Percentiles rank a stretch among this genome's conserved stretches.
Evolutionary conservation across 1,139 yeast genomes (phyloP).

Genomic region (Kurtzmaniella natalensis): DNA sequence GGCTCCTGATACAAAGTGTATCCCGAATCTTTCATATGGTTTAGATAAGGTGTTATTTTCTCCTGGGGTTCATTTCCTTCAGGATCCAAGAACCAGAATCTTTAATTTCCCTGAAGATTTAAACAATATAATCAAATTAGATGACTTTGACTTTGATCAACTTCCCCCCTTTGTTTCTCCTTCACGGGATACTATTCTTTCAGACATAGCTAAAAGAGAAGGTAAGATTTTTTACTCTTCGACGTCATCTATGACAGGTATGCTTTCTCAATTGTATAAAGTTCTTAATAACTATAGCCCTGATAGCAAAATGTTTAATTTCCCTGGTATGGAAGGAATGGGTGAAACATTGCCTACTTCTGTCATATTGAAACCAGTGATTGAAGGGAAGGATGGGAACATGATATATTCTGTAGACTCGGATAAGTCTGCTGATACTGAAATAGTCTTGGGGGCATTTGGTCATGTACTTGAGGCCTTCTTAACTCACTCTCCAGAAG

Average conservation of each 20-base stretch:
- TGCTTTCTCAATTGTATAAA: slow-evolving; percentile 71
- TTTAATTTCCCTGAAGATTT: slow-evolving; percentile 66
- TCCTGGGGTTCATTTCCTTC: slow-evolving; percentile 79
- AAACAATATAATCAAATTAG: slow-evolving; percentile 57
- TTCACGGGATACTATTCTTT: slow-evolving; percentile 54
- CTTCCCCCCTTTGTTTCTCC: slow-evolving; percentile 62
- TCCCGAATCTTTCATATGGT: slow-evolving; percentile 52
- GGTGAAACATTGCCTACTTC: slow-evolving; percentile 33
- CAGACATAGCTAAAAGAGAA: slow-evolving; percentile 43
- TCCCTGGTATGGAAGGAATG: slow-evolving; percentile 33
- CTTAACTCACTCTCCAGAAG: slow-evolving; percentile 54
- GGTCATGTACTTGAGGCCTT: slow-evolving; percentile 78
- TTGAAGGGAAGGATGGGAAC: slow-evolving; percentile 23
- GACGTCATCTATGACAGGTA: slow-evolving; percentile 81
- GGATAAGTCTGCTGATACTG: slow-evolving; percentile 66
- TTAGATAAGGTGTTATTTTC: slow-evolving; percentile 68
- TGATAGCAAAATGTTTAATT: slow-evolving; percentile 23
- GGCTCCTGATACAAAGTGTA: slow-evolving; percentile 4
- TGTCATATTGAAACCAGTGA: slow-evolving; percentile 37
- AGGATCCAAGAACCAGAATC: slow-evolving; percentile 71
- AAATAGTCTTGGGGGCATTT: slow-evolving; percentile 66
- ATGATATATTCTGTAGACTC: slow-evolving; percentile 60
- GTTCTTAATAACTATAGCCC: slow-evolving; percentile 52
- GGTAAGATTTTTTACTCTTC: slow-evolving; percentile 60
- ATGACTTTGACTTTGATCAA: slow-evolving; percentile 62